These are phyloP conservation scores for Henckelia pumila DNA, from an alignment of 257 asterid species.

Conservation along the genomic window DNA sequence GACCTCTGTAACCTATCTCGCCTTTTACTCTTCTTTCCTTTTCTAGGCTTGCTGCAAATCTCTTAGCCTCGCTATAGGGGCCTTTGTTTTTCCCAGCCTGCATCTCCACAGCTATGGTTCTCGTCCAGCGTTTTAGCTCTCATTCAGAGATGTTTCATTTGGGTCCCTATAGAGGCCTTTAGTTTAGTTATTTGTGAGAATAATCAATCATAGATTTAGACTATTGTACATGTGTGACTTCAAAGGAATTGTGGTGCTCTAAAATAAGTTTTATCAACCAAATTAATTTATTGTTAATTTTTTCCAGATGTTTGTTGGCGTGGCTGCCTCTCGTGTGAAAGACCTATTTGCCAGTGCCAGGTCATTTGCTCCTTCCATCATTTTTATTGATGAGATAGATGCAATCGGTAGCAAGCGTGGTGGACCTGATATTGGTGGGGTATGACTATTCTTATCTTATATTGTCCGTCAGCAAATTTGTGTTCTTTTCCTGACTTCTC, in stretches of 20 bases:
- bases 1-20: too few relatives aligned
- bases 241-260: conserved; percentile 11
- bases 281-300: conserved; percentile 18
- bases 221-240: not conserved
- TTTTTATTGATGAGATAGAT: conserved; percentile 97
- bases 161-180: too few relatives aligned
- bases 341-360: conserved; percentile 96
- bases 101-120: too few relatives aligned
- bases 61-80: too few relatives aligned
- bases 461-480: conserved; percentile 13
- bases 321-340: conserved; percentile 99
- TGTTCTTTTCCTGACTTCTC: conserved; percentile 18
- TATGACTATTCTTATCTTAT: conserved; percentile 36
- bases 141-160: too few relatives aligned
- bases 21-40: too few relatives aligned
- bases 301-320: conserved; percentile 97
- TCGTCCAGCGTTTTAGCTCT: too few relatives aligned
- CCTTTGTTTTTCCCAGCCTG: too few relatives aligned
- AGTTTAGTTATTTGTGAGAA: not conserved
- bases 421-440: conserved; percentile 99
- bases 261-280: conserved; percentile 21
- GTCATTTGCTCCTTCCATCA: conserved; percentile 94
- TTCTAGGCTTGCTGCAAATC: too few relatives aligned
- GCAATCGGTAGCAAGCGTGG: conserved; percentile 99
- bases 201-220: not conserved